Conservation (phyloP, 78 protist species). For the Emiliania huxleyi region DNA sequence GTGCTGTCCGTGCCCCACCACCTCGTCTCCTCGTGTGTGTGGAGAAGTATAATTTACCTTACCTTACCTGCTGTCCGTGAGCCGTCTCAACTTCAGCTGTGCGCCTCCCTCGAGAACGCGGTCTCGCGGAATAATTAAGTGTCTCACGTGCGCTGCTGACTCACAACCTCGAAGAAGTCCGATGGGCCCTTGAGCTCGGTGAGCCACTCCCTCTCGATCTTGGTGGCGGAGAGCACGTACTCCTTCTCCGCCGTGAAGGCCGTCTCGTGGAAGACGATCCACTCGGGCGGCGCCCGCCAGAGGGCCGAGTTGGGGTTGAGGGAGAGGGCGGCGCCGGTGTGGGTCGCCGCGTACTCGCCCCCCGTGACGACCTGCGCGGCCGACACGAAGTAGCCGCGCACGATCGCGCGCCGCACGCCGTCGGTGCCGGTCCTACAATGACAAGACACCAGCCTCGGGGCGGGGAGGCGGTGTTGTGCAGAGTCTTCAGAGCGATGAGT, state of each 20-base stretch:
- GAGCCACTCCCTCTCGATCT: slow-evolving; percentile 88
- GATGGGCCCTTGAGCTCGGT: slow-evolving; percentile 83
- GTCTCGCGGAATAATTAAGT: no score
- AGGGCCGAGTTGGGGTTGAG: background rate
- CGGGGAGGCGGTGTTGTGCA: no score
- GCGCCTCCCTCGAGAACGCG: no score
- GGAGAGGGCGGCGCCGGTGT: background rate
- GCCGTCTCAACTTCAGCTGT: no score
- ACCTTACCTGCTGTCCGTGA: no score
- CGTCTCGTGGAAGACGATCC: slow-evolving; percentile 71
- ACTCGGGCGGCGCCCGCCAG: slow-evolving; percentile 58
- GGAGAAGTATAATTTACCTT: no score
- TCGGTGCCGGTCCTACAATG: background rate
- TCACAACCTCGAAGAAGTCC: slow-evolving; percentile 74
- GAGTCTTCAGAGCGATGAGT: no score
- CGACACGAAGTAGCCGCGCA: slow-evolving; percentile 67
- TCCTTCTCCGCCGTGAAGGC: slow-evolving; percentile 31
- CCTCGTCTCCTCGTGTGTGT: no score
- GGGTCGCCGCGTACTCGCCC: background rate
- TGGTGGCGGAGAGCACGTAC: slow-evolving; percentile 80
- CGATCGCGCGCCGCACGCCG: background rate
- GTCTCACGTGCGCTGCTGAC: no score
- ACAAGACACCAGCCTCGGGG: no score
- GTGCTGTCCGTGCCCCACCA: no score
- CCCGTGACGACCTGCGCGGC: slow-evolving; percentile 63